Evolutionary conservation across 2,329 filamentous ascomycete genomes (phyloP), one percentile per base, ranked within the genome.

Genomic region (Fusarium chlamydosporum): DNA sequence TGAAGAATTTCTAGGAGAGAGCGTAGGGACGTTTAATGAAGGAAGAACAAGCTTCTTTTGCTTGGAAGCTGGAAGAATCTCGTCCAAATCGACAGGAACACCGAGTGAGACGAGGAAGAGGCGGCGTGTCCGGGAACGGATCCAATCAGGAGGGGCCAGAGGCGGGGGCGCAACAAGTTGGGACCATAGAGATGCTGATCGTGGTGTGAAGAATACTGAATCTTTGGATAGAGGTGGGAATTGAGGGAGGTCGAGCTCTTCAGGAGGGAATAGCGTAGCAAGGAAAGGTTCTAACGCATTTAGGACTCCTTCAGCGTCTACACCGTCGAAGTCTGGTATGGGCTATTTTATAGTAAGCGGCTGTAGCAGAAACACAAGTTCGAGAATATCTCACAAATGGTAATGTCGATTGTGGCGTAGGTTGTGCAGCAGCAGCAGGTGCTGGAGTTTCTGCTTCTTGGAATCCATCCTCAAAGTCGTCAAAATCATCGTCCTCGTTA

Each of bases 41-140:
- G 96, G 96, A 2, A 99, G 86, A 6, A 99, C 87, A 18, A 99
- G 89, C 78, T 98, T 98, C 86, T 98, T 98, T 79, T 99, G 96
- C 80, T 98, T 98, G 13, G 93, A 97, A 0, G 95, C 94, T 1
- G 96, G 96, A 9, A 99, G 87, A 56, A 99, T 98, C 82, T 99
- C 96, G 79, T 99, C 96, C 0, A 99, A 86, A 75, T 99, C 96
- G 43, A 99, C 93, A 2, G 96, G 96, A 0, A 99, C 96, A 18
- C 96, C 96, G 0, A 99, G 88, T 2, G 94, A 97, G 55, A 99
- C 94, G 41, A 99, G 89, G 78, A 99, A 99, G 27, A 99, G 88
- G 29, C 96, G 92, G 54, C 96, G 90, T 73, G 97, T 99, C 52
- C 94, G 92, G 53, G 94, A 97, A 68, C 96, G 93, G 61, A 97